Conservation (phyloP, 495 filamentous ascomycete genomes). For the Talaromyces nanjingensis region DNA sequence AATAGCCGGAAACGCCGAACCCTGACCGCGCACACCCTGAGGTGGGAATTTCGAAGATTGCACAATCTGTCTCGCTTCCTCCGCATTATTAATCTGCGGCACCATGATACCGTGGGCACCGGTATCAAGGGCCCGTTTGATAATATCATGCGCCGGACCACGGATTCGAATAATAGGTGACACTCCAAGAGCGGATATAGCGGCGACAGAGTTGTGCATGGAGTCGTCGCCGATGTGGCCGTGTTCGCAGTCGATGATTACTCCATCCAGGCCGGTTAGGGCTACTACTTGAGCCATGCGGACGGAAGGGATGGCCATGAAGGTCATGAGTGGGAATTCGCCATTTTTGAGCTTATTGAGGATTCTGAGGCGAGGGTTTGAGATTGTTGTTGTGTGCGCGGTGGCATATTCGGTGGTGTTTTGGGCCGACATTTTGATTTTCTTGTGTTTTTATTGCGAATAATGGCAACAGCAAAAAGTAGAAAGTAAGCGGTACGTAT, state of each 20-base stretch:
- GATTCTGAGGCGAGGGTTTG: slow-evolving; percentile 27
- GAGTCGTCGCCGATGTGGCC: slow-evolving; percentile 48
- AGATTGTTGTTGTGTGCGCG: slow-evolving; percentile 24
- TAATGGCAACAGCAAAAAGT: background rate
- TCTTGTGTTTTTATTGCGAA: background rate
- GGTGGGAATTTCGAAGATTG: slow-evolving; percentile 39
- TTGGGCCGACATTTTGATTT: background rate
- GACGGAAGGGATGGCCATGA: slow-evolving; percentile 31
- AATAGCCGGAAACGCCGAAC: no score
- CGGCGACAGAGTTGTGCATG: slow-evolving; percentile 80
- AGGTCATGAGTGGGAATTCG: slow-evolving; percentile 30
- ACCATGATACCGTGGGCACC: slow-evolving; percentile 50
- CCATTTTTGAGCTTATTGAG: slow-evolving; percentile 26
- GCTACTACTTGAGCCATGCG: slow-evolving; percentile 31
- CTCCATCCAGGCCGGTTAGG: slow-evolving; percentile 30
- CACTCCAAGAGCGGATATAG: slow-evolving; percentile 58
- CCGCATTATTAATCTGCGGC: slow-evolving; percentile 56
- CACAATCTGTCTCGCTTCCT: slow-evolving; percentile 58
- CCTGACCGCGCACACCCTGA: slow-evolving; percentile 8
- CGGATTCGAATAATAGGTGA: slow-evolving; percentile 60
- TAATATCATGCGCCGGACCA: slow-evolving; percentile 3
- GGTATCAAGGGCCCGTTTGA: slow-evolving; percentile 55
- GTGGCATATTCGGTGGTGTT: slow-evolving; percentile 23
- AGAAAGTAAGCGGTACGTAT: background rate
- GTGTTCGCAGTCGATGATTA: slow-evolving; percentile 26